Percentiles rank a stretch among this genome's conserved stretches.
These are phyloP conservation scores for Lactarius vividus DNA, from an alignment of 768 basidiomycete species.

Conservation along the genomic window DNA sequence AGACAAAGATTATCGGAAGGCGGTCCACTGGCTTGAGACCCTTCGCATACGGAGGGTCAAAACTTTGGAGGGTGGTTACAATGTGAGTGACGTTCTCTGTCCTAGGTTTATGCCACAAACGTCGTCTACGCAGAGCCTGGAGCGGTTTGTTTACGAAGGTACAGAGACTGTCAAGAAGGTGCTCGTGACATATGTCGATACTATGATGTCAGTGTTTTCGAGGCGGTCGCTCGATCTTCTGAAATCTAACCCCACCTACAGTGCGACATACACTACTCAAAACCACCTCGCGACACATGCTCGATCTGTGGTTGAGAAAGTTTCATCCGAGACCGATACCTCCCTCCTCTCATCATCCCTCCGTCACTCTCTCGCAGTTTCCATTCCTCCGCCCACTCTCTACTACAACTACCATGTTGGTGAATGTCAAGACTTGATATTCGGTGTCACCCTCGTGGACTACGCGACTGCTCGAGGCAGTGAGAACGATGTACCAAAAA, in stretches of 20 bases:
- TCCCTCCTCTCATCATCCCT: slow-evolving; percentile 53
- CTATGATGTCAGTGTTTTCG: slow-evolving; percentile 56
- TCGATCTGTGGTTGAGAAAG: slow-evolving; percentile 56
- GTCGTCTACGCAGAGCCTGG: slow-evolving; percentile 59
- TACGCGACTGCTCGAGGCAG: slow-evolving; percentile 78
- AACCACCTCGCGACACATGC: slow-evolving; percentile 69
- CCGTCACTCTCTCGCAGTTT: slow-evolving; percentile 58
- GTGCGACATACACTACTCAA: slow-evolving; percentile 75
- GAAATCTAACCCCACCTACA: slow-evolving; percentile 33
- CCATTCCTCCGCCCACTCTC: slow-evolving; percentile 67
- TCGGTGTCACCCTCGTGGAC: slow-evolving; percentile 84
- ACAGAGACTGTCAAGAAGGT: slow-evolving; percentile 59
- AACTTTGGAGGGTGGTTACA: slow-evolving; percentile 78
- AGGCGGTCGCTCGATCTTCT: neutral
- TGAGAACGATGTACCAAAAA: slow-evolving; percentile 76
- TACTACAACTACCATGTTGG: slow-evolving; percentile 82
- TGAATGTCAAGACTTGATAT: slow-evolving; percentile 83
- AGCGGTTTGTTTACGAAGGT: slow-evolving; percentile 74
- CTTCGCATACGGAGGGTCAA: slow-evolving; percentile 78
- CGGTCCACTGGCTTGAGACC: slow-evolving; percentile 91
- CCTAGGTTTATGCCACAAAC: neutral
- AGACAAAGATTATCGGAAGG: slow-evolving; percentile 91
- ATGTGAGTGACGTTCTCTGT: slow-evolving; percentile 42
- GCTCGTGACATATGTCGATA: slow-evolving; percentile 74
- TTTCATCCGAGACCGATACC: slow-evolving; percentile 71